These are phyloP conservation scores for Wickerhamiella musiphila DNA, from an alignment of 805 yeast species.

Conservation along the genomic window DNA sequence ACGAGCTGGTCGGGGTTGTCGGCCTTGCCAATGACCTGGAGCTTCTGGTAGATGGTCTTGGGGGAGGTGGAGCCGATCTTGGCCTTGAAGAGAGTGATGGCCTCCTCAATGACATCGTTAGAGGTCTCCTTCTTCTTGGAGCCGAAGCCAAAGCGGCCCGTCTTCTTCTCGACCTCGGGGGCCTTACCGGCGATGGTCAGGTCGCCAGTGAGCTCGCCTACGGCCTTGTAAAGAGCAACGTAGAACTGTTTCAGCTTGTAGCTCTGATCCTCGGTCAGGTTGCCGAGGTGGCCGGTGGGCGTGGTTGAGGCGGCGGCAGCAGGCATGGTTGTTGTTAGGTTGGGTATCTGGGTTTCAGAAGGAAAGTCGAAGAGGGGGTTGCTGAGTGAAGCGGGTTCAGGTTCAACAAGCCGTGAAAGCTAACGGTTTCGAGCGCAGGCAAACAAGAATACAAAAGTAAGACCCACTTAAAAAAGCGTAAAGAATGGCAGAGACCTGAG, in stretches of 20 bases:
- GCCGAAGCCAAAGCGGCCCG: slow-evolving; percentile 18
- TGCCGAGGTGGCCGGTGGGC: slow-evolving; percentile 22
- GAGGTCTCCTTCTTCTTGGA: slow-evolving; percentile 7
- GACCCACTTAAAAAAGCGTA: not conserved
- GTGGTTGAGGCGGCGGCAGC: too few relatives aligned
- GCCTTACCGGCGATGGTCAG: slow-evolving; percentile 14
- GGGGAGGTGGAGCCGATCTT: slow-evolving; percentile 37
- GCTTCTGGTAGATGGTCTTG: slow-evolving; percentile 30
- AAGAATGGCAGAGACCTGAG: too few relatives aligned
- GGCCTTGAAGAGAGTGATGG: slow-evolving; percentile 25
- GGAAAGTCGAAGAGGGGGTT: too few relatives aligned
- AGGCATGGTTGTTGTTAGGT: too few relatives aligned
- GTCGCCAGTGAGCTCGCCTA: slow-evolving; percentile 17
- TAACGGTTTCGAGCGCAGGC: too few relatives aligned
- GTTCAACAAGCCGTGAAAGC: too few relatives aligned
- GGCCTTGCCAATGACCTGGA: slow-evolving; percentile 47
- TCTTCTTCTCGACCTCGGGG: slow-evolving; percentile 14
- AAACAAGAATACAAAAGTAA: too few relatives aligned
- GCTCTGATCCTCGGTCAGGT: slow-evolving; percentile 23
- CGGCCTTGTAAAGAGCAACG: slow-evolving; percentile 16
- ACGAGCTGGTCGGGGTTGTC: slow-evolving; percentile 71
- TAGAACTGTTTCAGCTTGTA: slow-evolving; percentile 25
- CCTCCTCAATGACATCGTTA: slow-evolving; percentile 11
- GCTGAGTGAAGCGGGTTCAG: too few relatives aligned
- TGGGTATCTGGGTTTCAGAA: too few relatives aligned